Evolutionary conservation across 2,329 filamentous ascomycete species (phyloP), one percentile per base, ranked within the genome.

Genomic region (Trichoderma cornu-damae): DNA sequence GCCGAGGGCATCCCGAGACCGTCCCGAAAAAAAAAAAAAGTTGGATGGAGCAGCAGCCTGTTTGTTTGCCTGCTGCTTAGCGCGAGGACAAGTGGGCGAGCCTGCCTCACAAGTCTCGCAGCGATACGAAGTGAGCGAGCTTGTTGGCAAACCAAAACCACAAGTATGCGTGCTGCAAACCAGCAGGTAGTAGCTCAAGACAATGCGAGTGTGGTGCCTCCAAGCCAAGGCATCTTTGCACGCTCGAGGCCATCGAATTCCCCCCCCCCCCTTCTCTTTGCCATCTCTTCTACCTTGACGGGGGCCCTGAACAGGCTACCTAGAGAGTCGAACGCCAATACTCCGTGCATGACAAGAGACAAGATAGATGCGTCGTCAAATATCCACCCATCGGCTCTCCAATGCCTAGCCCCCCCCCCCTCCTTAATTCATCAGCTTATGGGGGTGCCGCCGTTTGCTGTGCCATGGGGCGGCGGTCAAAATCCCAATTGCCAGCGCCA

Each of bases 1-100:
- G 48, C 55, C 55, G 55, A 58, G 44, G 16, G 56, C 34, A 16
- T 14, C 48, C 56, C 56, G 56, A 58, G 18, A 52, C 56, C 52
- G 30, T 26, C 38, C 48, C 38, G 40, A 58, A 52, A 58, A 44
- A 14, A n/a, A n/a, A n/a, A n/a, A n/a, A n/a, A n/a, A n/a, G n/a
- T n/a, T 30, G 56, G 47, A 43, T 35, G 42, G 28, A 9, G 11
- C 12, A 22, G 20, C 24, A 42, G 28, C 49, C 9, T 42, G 49
- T 43, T 37, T 32, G 16, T 32, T 7, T 22, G 20, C 14, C 30
- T 32, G 14, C 18, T 16, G 8, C 38, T n/a, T 54, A 54, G 50
- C 50, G 38, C 44, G 38, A 20, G 50, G 38, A 53, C 38, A 53
- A 43, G 28, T 24, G 1, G n/a, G n/a, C 11, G 20, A 53, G 40